Conservation (phyloP, 495 filamentous ascomycete genomes). For the Aspergillus diversus region DNA sequence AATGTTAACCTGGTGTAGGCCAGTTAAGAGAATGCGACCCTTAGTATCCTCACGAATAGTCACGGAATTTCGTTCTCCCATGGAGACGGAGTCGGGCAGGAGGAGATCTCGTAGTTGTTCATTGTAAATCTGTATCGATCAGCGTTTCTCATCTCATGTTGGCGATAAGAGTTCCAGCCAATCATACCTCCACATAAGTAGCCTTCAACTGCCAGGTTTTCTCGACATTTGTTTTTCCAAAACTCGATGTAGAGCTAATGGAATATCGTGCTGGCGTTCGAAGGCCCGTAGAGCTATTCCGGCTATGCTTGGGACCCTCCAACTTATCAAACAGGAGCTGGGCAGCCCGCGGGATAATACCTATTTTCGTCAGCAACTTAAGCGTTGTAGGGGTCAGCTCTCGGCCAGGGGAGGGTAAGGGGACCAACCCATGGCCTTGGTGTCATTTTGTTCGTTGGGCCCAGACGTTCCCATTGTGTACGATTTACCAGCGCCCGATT, state of each 20-base stretch:
- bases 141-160: neutral
- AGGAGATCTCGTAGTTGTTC: slow-evolving; percentile 92
- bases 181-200: slow-evolving; percentile 84
- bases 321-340: slow-evolving; percentile 86
- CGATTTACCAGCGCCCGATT: slow-evolving; percentile 99
- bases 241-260: slow-evolving; percentile 56
- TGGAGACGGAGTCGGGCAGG: slow-evolving; percentile 71
- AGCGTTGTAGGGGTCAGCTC: neutral
- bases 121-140: slow-evolving; percentile 78
- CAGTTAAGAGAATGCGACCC: slow-evolving; percentile 92
- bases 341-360: slow-evolving; percentile 92
- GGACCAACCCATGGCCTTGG: slow-evolving; percentile 75
- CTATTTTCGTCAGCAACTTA: slow-evolving; percentile 45
- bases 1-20: slow-evolving; percentile 83
- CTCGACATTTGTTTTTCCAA: slow-evolving; percentile 57
- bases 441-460: slow-evolving; percentile 76
- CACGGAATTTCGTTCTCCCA: slow-evolving; percentile 71
- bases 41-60: slow-evolving; percentile 93
- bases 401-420: neutral
- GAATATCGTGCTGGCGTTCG: slow-evolving; percentile 85
- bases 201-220: slow-evolving; percentile 94
- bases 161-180: neutral
- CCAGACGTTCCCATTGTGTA: slow-evolving; percentile 99
- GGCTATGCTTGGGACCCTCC: slow-evolving; percentile 58
- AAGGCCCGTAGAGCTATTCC: slow-evolving; percentile 72